Percentiles rank a stretch among this genome's conserved stretches.
phyloP scores from a whole-genome alignment of 2,329 filamentous ascomycete genomes.

The Claviceps purpurea region DNA sequence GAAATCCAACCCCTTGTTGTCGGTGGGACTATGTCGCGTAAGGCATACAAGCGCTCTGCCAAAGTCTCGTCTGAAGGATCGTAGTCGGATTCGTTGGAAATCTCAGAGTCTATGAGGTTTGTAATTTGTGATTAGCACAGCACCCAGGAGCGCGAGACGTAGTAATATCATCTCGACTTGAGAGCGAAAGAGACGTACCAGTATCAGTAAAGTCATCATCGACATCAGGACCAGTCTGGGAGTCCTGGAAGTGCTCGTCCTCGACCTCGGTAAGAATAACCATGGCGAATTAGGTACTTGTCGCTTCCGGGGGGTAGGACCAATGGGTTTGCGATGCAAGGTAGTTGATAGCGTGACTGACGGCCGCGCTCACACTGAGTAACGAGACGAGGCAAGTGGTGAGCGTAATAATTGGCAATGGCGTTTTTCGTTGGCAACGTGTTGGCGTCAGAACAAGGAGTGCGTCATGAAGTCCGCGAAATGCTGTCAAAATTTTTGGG shows the following conservation, averaged over 20 bases:
- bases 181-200: conserved; percentile 40
- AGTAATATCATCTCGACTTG: neutral
- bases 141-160: too few species aligned
- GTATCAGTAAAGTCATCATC: conserved; percentile 91
- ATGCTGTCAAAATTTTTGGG: conserved; percentile 3
- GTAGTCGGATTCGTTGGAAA: conserved; percentile 67
- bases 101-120: conserved; percentile 53
- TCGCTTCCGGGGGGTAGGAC: neutral
- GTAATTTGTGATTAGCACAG: conserved; percentile 2
- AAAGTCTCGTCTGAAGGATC: conserved; percentile 46
- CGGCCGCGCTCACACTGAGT: neutral
- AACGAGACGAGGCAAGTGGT: neutral
- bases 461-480: conserved; percentile 1
- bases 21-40: conserved; percentile 65
- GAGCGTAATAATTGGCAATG: too few species aligned
- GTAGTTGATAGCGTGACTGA: neutral
- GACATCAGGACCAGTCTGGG: conserved; percentile 57
- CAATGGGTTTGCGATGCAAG: neutral
- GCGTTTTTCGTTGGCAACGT: neutral
- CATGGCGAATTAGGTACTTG: conserved; percentile 42
- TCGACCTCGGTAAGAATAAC: conserved; percentile 95
- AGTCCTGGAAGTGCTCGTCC: conserved; percentile 80
- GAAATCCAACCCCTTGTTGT: conserved; percentile 56
- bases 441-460: neutral
- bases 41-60: conserved; percentile 55